Evolutionary conservation across 2,329 filamentous ascomycete genomes (phyloP), one percentile per base, ranked within the genome.

Genomic region (Aspergillus alliaceus): DNA sequence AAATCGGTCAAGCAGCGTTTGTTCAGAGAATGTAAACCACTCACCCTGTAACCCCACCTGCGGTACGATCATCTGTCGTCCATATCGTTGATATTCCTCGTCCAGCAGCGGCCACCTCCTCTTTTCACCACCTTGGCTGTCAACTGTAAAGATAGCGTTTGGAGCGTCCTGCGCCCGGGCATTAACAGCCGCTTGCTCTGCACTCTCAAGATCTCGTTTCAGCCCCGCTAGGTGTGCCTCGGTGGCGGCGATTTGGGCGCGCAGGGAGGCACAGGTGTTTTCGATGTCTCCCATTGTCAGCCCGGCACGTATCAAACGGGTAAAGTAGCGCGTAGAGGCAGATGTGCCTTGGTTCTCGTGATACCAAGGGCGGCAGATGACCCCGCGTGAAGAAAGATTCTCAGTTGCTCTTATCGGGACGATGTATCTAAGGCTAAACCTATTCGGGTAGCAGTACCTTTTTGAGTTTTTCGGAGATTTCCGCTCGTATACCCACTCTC

Each of bases 1-100:
- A 12, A 12, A 25, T 14, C 20, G 20, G 8, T 12, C 25, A 7
- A 18, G 14, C 20, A 8, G 18, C 40, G 4, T 27, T 5, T 5
- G 22, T 39, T 35, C 39, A 32, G 27, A 34, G 32, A 35, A 3
- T 14, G 12, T 35, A 27, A 14, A 15, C 22, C n/a, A 62, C 73
- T 59, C 49, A 90, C 90, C 91, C 72, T 86, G 80, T 1, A 96
- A 79, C 0, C 93, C 92, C 59, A 97, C 81, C 56, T 89, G 85
- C 0, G 91, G 89, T 59, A 97, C 85, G 62, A 98, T 93, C 79
- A 98, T 87, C 76, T 97, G 93, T 37, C 93, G 83, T 7, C 91
- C 92, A 77, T 98, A 98, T 59, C 93, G 84, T 62, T 86, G 85
- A 72, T 96, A 96, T 66, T 97, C 92, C 5, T 89, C 84, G 15